Evolutionary conservation across 495 filamentous ascomycete genomes (phyloP).

Genomic region (Lasiosphaeriaceae sp.): DNA sequence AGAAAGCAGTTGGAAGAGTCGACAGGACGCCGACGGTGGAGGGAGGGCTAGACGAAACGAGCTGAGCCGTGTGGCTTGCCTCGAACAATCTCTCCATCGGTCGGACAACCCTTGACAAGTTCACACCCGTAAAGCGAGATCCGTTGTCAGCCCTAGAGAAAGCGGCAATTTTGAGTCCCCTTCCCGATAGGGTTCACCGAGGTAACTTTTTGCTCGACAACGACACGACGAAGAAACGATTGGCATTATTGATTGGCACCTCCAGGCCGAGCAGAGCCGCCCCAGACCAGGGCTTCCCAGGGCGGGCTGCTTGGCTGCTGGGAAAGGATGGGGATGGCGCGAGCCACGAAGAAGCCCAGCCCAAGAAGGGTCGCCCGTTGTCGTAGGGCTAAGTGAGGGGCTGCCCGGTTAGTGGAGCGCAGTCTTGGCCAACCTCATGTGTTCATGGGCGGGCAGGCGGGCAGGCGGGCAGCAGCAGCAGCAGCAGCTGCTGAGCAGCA

Average conservation of each 20-base stretch:
- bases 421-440: no score
- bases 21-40: background rate
- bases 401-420: background rate
- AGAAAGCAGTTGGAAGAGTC: background rate
- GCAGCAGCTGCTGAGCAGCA: no score
- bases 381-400: constrained; percentile 29
- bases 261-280: no score
- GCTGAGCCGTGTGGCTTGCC: background rate
- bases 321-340: background rate
- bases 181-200: no score
- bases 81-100: background rate
- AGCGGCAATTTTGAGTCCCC: no score
- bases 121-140: background rate
- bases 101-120: background rate
- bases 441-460: no score
- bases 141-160: background rate
- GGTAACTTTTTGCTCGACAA: no score
- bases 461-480: no score
- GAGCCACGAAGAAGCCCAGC: constrained; percentile 3
- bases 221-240: no score
- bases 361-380: constrained; percentile 7
- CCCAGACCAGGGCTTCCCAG: no score
- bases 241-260: no score
- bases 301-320: no score
- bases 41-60: background rate